Conservation (phyloP, 306 rosid species). For the Calophaca sinica region DNA sequence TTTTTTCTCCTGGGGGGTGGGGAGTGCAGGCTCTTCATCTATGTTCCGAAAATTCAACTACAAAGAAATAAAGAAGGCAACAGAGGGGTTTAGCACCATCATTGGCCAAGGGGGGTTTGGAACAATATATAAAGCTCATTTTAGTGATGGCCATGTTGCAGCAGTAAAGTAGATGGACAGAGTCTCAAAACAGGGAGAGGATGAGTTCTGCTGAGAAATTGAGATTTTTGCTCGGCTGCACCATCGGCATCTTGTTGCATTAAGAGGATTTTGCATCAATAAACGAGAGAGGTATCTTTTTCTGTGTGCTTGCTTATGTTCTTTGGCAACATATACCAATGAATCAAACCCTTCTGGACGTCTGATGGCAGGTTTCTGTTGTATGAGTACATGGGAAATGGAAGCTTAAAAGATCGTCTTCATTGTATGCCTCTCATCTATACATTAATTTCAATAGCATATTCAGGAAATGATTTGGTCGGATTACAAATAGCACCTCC, state of each 20-base stretch:
- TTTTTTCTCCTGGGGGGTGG: conserved; percentile 23
- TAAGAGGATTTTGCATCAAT: conserved; percentile 80
- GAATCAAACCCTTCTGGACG: conserved; percentile 44
- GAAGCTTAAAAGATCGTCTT: conserved; percentile 99
- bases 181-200: conserved; percentile 86
- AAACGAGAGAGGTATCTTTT: conserved; percentile 79
- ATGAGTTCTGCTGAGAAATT: conserved; percentile 90
- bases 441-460: conserved; percentile 30
- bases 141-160: conserved; percentile 73
- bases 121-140: conserved; percentile 87
- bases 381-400: conserved; percentile 96
- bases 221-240: conserved; percentile 93
- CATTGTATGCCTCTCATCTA: conserved; percentile 77
- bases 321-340: conserved; percentile 38
- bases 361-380: conserved; percentile 83
- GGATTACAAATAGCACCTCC: conserved; percentile 29
- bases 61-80: conserved; percentile 94
- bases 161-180: conserved; percentile 92
- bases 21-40: conserved; percentile 67
- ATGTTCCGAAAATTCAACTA: conserved; percentile 82
- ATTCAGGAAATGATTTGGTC: conserved; percentile 18
- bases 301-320: conserved; percentile 41
- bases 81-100: conserved; percentile 69
- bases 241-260: conserved; percentile 95
- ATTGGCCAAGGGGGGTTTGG: conserved; percentile 99